These are phyloP conservation scores for Beta lomatogona DNA, from an alignment of 179 eudicot species.

Conservation along the genomic window DNA sequence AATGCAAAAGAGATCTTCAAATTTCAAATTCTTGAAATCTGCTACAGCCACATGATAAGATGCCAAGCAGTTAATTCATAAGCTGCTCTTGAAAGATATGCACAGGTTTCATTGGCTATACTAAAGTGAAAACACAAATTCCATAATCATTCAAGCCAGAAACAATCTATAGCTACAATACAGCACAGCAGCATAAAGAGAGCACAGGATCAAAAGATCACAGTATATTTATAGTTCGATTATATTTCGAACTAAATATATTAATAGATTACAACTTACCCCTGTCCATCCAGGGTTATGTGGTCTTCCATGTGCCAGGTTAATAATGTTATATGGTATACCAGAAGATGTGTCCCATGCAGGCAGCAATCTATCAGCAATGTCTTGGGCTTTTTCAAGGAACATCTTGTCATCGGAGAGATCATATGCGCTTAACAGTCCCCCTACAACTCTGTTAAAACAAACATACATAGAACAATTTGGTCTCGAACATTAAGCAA, in stretches of 20 bases:
- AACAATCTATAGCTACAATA: not conserved
- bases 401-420: slow-evolving; percentile 89
- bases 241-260: slow-evolving; percentile 3
- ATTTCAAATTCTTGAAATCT: not conserved
- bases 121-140: not conserved
- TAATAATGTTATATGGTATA: slow-evolving; percentile 82
- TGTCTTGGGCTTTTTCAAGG: slow-evolving; percentile 95
- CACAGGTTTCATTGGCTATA: not conserved
- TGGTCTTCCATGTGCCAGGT: slow-evolving; percentile 86
- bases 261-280: slow-evolving; percentile 49
- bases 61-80: not conserved
- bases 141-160: not conserved
- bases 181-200: not conserved
- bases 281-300: slow-evolving; percentile 99
- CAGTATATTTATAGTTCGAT: too few species aligned
- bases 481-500: not conserved
- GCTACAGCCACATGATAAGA: not conserved
- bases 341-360: slow-evolving; percentile 98
- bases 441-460: slow-evolving; percentile 89
- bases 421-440: slow-evolving; percentile 97
- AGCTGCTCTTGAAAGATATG: not conserved
- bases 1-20: not conserved
- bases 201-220: not conserved
- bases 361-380: slow-evolving; percentile 93
- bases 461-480: slow-evolving; percentile 3